Percentiles rank a stretch among this genome's conserved stretches.
Evolutionary conservation across 768 basidiomycete genomes (phyloP).

Genomic region (Chalciporus piperatus): DNA sequence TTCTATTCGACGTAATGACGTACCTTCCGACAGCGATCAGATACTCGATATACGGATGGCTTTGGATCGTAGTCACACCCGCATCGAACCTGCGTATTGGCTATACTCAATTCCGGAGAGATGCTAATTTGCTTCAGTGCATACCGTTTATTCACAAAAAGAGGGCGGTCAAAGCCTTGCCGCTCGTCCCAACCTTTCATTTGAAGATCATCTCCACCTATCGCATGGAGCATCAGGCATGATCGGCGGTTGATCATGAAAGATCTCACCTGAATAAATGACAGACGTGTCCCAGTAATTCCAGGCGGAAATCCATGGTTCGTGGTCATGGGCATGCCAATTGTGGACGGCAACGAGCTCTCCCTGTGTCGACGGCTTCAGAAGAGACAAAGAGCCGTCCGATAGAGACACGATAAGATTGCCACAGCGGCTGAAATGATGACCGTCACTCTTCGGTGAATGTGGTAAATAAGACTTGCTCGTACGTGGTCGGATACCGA

Average conservation of each 20-base stretch:
- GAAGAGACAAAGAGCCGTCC: slow-evolving; percentile 66
- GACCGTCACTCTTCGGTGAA: not conserved
- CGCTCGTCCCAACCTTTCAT: slow-evolving; percentile 92
- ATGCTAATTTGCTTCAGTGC: not conserved
- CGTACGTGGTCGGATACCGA: slow-evolving; percentile 46
- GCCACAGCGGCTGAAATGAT: slow-evolving; percentile 42
- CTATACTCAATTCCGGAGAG: not conserved
- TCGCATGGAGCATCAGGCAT: not conserved
- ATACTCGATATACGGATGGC: slow-evolving; percentile 75
- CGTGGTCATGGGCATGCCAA: slow-evolving; percentile 91
- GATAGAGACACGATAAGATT: slow-evolving; percentile 81
- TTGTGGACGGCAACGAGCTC: slow-evolving; percentile 46
- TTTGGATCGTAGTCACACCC: slow-evolving; percentile 89
- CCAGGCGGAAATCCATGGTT: slow-evolving; percentile 94
- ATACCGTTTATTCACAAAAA: slow-evolving; percentile 72
- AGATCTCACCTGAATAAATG: slow-evolving; percentile 75
- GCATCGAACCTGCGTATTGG: slow-evolving; percentile 72
- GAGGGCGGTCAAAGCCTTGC: slow-evolving; percentile 54
- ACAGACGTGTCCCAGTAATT: slow-evolving; percentile 79
- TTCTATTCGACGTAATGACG: slow-evolving; percentile 8
- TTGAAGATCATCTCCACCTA: slow-evolving; percentile 91
- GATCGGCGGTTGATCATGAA: not conserved
- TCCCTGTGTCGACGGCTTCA: slow-evolving; percentile 45
- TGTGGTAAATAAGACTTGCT: slow-evolving; percentile 3
- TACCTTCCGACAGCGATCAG: slow-evolving; percentile 90